phyloP scores from a whole-genome alignment of 2,329 filamentous ascomycete species.

The Trichoderma polysporum region DNA sequence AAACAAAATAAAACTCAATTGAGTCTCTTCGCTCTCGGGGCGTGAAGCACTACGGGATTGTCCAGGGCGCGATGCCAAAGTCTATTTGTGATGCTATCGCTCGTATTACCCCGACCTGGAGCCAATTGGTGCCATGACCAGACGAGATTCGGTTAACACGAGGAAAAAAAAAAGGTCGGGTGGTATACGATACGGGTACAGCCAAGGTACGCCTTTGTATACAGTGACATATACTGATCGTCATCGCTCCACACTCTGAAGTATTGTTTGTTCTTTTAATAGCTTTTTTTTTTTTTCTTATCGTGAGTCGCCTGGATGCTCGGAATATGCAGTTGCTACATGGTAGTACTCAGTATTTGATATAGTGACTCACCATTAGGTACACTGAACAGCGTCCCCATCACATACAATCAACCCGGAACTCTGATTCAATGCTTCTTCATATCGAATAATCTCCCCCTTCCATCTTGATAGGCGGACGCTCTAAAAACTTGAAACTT shows the following conservation, averaged over 20 bases:
- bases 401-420: not conserved
- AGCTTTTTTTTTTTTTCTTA: not conserved
- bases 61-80: conserved; percentile 9
- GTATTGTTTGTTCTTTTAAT: not conserved
- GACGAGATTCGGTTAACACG: conserved; percentile 10
- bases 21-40: not conserved
- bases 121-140: not conserved
- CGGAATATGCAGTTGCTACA: not conserved
- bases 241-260: conserved; percentile 4
- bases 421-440: not conserved
- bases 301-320: not conserved
- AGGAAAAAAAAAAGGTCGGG: not conserved
- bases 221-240: conserved; percentile 13
- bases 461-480: not conserved
- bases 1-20: conserved; percentile 10
- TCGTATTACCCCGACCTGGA: conserved; percentile 2
- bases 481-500: conserved; percentile 7
- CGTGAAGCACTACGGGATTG: not conserved
- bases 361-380: not conserved
- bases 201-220: not conserved
- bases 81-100: not conserved
- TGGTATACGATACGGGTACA: not conserved
- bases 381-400: not conserved
- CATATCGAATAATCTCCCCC: too few relatives aligned
- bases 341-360: not conserved